Percentiles rank a stretch among this genome's conserved stretches.
Evolutionary conservation across 352 stramenopile genomes (phyloP).

Genomic region (Halophytophthora polymorphica): DNA sequence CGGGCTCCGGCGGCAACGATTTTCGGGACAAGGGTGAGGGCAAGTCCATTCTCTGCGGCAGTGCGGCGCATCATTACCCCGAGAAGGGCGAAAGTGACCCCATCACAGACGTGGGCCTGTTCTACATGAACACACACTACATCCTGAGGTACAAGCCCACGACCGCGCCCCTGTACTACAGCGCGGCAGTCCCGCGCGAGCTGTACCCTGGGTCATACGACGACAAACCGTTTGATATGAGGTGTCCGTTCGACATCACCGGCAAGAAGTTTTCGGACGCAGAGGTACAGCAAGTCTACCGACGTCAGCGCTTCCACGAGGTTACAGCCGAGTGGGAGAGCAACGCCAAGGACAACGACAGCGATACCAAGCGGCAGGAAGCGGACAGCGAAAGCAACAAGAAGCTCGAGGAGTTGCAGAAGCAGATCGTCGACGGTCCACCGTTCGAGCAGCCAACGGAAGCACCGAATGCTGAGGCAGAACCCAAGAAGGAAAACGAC

Average conservation of each 20-base stretch:
- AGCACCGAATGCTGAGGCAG: background rate
- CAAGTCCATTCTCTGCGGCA: conserved; percentile 6
- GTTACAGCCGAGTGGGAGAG: conserved; percentile 10
- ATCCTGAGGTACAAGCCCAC: conserved; percentile 6
- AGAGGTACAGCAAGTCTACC: conserved; percentile 15
- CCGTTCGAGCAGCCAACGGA: background rate
- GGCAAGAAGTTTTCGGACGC: conserved; percentile 7
- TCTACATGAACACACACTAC: conserved; percentile 6
- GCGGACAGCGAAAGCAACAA: background rate
- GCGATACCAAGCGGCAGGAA: background rate
- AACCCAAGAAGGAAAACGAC: conserved; percentile 9
- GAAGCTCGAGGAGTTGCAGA: background rate
- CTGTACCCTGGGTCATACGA: conserved; percentile 20
- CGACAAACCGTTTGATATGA: conserved; percentile 13
- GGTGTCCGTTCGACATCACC: conserved; percentile 27
- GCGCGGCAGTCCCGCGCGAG: conserved; percentile 8
- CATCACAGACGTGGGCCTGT: background rate
- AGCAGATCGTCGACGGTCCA: background rate
- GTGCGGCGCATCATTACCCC: conserved; percentile 1
- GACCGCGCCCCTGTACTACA: conserved; percentile 14
- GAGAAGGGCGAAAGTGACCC: background rate
- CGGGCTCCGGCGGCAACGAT: background rate
- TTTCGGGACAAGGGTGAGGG: background rate
- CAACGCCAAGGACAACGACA: background rate
- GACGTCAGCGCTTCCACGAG: conserved; percentile 19